Conservation (phyloP, 371 early-diverging fungal genomes). For the Mucor velutinosus region DNA sequence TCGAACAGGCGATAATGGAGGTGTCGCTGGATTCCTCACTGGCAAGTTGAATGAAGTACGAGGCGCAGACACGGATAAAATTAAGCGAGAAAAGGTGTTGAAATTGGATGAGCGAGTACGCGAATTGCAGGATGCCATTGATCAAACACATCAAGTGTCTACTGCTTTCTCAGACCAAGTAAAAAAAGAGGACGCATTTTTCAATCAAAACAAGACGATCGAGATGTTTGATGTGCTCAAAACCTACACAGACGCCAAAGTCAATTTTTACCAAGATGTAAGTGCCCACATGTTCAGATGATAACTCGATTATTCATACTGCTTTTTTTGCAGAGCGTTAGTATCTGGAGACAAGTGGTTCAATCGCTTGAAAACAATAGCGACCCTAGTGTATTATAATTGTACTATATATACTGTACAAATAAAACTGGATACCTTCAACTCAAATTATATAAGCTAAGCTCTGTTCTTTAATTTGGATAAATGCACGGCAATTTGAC, state of each 20-base stretch:
- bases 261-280: slow-evolving; percentile 81
- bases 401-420: neutral
- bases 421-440: neutral
- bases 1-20: slow-evolving; percentile 54
- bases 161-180: slow-evolving; percentile 81
- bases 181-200: slow-evolving; percentile 78
- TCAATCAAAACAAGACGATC: slow-evolving; percentile 72
- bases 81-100: slow-evolving; percentile 74
- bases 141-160: slow-evolving; percentile 70
- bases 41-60: slow-evolving; percentile 90
- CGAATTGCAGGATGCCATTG: slow-evolving; percentile 86
- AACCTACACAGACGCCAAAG: slow-evolving; percentile 74
- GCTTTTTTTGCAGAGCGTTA: slow-evolving; percentile 39
- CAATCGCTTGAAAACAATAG: slow-evolving; percentile 49
- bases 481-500: slow-evolving; percentile 64
- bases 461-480: slow-evolving; percentile 7
- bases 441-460: neutral
- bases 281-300: neutral
- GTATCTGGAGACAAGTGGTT: slow-evolving; percentile 72
- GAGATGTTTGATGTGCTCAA: slow-evolving; percentile 80
- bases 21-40: slow-evolving; percentile 72
- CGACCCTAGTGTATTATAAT: neutral
- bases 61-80: slow-evolving; percentile 85
- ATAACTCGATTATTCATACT: neutral
- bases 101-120: slow-evolving; percentile 73